Conservation (phyloP, 1,284 basidiomycete genomes). For the Sporisorium exsertum region DNA sequence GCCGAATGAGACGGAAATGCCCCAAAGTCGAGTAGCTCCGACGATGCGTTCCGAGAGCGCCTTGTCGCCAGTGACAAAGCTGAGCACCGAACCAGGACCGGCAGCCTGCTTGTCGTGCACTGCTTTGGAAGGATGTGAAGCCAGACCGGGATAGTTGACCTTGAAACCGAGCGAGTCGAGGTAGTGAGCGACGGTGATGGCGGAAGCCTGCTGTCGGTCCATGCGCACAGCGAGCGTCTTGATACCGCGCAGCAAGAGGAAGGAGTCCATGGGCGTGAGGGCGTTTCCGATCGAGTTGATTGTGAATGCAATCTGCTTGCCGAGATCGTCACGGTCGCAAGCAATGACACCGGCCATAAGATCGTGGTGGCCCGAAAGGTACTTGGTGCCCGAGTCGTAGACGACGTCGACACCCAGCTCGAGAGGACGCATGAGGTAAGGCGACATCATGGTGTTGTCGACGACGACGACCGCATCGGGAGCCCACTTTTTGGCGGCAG, state of each 20-base stretch:
- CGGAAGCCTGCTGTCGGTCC: slow-evolving; percentile 89
- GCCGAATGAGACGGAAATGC: slow-evolving; percentile 97
- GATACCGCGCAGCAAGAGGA: slow-evolving; percentile 92
- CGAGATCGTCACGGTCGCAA: slow-evolving; percentile 90
- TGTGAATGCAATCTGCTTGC: slow-evolving; percentile 87
- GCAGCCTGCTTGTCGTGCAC: slow-evolving; percentile 80
- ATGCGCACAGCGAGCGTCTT: slow-evolving; percentile 98
- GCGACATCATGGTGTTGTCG: slow-evolving; percentile 99
- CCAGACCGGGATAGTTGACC: slow-evolving; percentile 92
- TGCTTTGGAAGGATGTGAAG: slow-evolving; percentile 83
- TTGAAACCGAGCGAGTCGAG: slow-evolving; percentile 88
- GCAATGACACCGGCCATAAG: slow-evolving; percentile 84
- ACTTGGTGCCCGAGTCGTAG: slow-evolving; percentile 98
- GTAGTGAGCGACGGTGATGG: slow-evolving; percentile 87
- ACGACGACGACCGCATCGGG: slow-evolving; percentile 67
- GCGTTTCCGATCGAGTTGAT: slow-evolving; percentile 99
- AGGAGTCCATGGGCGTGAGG: slow-evolving; percentile 82
- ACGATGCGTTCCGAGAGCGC: slow-evolving; percentile 91
- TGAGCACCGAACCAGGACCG: slow-evolving; percentile 95
- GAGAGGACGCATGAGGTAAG: slow-evolving; percentile 93
- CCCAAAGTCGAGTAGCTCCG: slow-evolving; percentile 91
- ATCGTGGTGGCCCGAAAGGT: slow-evolving; percentile 97
- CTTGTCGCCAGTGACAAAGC: slow-evolving; percentile 93
- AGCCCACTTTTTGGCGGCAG: slow-evolving; percentile 60
- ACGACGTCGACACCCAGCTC: slow-evolving; percentile 96